Base-by-base conservation (phyloP, 179 eudicot species). In the Pouteria campechiana region DNA sequence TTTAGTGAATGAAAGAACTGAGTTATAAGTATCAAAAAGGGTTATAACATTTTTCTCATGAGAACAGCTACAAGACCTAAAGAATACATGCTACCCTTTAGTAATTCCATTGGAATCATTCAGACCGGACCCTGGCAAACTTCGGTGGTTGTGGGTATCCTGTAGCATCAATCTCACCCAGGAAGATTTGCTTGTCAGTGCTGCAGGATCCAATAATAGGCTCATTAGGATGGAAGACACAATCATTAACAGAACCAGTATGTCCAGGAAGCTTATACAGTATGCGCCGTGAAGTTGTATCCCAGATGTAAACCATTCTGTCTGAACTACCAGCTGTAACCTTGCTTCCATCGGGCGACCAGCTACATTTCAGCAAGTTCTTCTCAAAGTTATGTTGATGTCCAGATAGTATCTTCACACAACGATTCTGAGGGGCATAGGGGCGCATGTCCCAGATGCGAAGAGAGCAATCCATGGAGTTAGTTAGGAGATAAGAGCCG, bases 401-500 rank as follows among this genome's bases (percentile, higher is more conserved):
- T 14, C 98, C 98, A 58, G 85, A 95, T 15, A 90, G 52, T 23
- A 90, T 70, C 72, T 90, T 90, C 34, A 90, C 93, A 34, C 95
- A 86, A 3, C 98, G 83, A 37, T 86, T 90, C 25, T 90, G 95
- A 4, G 95, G 87, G 13, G 98, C 98, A 25, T 90, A 90, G 0
- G 98, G 98, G 22, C 98, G 69, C 98, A 90, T 90, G 38, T 90
- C 98, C 98, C 98, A 90, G 20, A 90, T 64, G 50, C 86, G 75
- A 37, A 90, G 93, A 40, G 78, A 74, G 55, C 78, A 54, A 42
- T 90, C 98, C 98, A 85, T 90, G 46, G 73, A 88, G 53, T 90
- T 90, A 11, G 95, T 81, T 7, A 89, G 74, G 40, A 89, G 95
- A 44, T 89, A 89, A 3, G 97, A 89, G 7, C 97, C 97, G 37